Conservation (phyloP, 306 rosid species). For the Quercus aquifolioides region DNA sequence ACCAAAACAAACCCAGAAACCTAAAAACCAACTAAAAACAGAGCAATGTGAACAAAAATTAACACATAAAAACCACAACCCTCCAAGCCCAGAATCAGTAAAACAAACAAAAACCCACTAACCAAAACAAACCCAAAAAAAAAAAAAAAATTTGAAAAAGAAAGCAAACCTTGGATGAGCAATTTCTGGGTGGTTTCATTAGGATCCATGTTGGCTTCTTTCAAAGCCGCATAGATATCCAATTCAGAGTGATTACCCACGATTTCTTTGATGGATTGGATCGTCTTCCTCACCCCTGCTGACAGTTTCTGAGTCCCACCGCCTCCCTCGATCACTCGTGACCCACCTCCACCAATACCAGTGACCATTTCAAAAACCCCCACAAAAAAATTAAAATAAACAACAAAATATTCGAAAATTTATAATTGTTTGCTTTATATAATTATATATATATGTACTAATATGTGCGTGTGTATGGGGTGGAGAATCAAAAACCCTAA, state of each 20-base stretch:
- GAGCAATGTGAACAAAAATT: background rate
- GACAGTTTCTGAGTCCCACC: constrained; percentile 69
- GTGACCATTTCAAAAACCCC: constrained; percentile 56
- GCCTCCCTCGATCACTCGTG: constrained; percentile 50
- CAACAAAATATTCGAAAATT: too few species aligned
- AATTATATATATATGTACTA: background rate
- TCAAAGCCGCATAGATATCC: constrained; percentile 85
- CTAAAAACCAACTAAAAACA: background rate
- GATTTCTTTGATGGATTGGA: constrained; percentile 85
- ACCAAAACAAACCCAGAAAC: background rate
- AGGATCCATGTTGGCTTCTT: constrained; percentile 93
- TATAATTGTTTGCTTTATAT: too few species aligned
- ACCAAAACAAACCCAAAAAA: background rate
- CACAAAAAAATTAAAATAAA: background rate
- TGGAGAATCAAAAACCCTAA: constrained; percentile 41
- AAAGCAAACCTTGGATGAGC: constrained; percentile 78
- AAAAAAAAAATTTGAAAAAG: background rate
- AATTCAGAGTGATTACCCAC: constrained; percentile 84
- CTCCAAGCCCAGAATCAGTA: background rate
- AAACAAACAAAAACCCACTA: constrained; percentile 6
- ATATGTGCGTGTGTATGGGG: background rate
- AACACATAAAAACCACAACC: background rate
- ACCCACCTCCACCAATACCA: constrained; percentile 26
- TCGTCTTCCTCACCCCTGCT: constrained; percentile 65
- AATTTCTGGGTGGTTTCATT: constrained; percentile 96